These are phyloP conservation scores for Metschnikowia proteae DNA, from an alignment of 805 yeast genomes.

Conservation along the genomic window DNA sequence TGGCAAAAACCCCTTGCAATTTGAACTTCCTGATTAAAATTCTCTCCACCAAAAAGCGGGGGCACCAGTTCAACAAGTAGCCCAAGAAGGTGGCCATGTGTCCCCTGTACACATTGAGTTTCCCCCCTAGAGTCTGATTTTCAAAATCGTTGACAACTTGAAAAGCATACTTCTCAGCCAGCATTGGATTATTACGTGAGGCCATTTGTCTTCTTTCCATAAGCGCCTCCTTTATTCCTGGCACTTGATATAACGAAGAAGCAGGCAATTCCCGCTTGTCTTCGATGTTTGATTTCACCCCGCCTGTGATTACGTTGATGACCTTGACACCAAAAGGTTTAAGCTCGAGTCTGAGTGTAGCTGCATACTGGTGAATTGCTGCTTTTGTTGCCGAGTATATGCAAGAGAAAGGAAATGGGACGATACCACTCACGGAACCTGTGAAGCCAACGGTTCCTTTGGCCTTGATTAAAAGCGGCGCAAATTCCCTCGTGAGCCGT, in stretches of 20 bases:
- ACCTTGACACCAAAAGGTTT: constrained; percentile 71
- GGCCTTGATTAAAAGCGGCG: constrained; percentile 53
- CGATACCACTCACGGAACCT: constrained; percentile 64
- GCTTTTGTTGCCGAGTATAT: constrained; percentile 69
- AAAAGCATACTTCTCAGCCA: constrained; percentile 54
- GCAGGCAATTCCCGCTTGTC: constrained; percentile 59
- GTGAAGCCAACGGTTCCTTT: constrained; percentile 71
- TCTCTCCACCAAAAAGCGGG: constrained; percentile 45
- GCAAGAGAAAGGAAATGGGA: constrained; percentile 68
- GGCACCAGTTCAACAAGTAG: constrained; percentile 35
- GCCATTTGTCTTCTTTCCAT: constrained; percentile 57
- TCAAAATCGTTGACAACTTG: constrained; percentile 51
- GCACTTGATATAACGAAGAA: constrained; percentile 49
- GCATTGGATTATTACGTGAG: constrained; percentile 53
- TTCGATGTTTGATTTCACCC: constrained; percentile 66
- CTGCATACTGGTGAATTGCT: constrained; percentile 70
- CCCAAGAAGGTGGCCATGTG: constrained; percentile 37
- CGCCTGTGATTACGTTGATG: constrained; percentile 69
- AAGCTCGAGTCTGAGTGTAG: constrained; percentile 60
- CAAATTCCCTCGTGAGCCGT: constrained; percentile 56
- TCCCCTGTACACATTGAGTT: constrained; percentile 58
- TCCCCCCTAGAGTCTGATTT: constrained; percentile 28
- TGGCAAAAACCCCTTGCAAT: constrained; percentile 25
- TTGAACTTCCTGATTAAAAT: constrained; percentile 36
- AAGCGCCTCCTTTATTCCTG: constrained; percentile 50